These are phyloP conservation scores for Fusarium nurragi DNA, from an alignment of 2,329 filamentous ascomycete genomes.

Conservation along the genomic window DNA sequence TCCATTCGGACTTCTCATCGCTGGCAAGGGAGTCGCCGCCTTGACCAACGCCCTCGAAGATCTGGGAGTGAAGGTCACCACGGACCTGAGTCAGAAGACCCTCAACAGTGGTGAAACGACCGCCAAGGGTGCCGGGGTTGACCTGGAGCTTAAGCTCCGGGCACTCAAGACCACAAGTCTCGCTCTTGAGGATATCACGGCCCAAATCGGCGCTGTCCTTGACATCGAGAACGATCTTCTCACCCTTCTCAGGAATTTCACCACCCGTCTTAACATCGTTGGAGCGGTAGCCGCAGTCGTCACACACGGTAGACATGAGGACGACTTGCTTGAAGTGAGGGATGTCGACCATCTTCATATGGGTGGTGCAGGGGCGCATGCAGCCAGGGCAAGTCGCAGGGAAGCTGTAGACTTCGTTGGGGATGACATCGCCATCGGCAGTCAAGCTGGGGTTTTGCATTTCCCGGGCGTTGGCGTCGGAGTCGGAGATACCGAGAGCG, in stretches of 20 bases:
- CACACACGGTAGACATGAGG: constrained; percentile 93
- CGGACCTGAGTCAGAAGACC: constrained; percentile 92
- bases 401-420: constrained; percentile 93
- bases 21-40: constrained; percentile 82
- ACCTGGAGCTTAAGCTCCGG: constrained; percentile 88
- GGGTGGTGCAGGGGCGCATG: constrained; percentile 83
- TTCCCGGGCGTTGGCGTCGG: constrained; percentile 64
- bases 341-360: constrained; percentile 99
- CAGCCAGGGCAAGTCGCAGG: constrained; percentile 93
- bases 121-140: constrained; percentile 92
- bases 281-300: constrained; percentile 90
- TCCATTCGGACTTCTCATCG: constrained; percentile 77
- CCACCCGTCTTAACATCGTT: constrained; percentile 99
- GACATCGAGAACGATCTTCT: constrained; percentile 82
- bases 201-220: constrained; percentile 77
- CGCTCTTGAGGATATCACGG: constrained; percentile 94
- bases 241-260: constrained; percentile 85
- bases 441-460: constrained; percentile 61
- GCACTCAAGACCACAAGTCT: constrained; percentile 87
- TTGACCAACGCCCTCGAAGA: constrained; percentile 73
- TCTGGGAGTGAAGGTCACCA: constrained; percentile 86
- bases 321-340: constrained; percentile 98
- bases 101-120: constrained; percentile 96
- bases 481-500: constrained; percentile 78
- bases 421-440: constrained; percentile 81